Percentiles rank a stretch among this genome's conserved stretches.
phyloP scores from a whole-genome alignment of 345 rosid species.

The Arabidopsis suecica region DNA sequence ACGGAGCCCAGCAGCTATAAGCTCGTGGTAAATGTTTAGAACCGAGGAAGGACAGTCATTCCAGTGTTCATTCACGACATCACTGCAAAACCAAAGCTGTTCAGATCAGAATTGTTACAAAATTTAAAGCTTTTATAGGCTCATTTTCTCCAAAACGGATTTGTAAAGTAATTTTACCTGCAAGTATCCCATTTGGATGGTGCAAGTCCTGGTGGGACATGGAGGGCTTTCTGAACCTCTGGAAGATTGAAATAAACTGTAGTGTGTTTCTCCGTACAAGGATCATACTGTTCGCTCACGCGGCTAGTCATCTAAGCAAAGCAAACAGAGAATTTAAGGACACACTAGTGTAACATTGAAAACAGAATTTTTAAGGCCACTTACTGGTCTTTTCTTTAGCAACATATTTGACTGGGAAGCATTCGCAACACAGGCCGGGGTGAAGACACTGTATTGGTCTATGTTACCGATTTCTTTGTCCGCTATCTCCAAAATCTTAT shows the following conservation, averaged over 20 bases:
- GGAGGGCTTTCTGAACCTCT: constrained; percentile 82
- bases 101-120: constrained; percentile 25
- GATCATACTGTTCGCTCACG: constrained; percentile 80
- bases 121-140: neutral
- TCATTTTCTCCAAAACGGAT: neutral
- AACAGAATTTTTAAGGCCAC: constrained; percentile 26
- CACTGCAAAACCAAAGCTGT: constrained; percentile 50
- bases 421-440: constrained; percentile 69
- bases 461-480: constrained; percentile 74
- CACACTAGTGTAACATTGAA: neutral
- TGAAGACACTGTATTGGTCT: constrained; percentile 87
- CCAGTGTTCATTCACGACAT: constrained; percentile 59
- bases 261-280: constrained; percentile 90
- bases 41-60: constrained; percentile 69
- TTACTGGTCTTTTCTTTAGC: constrained; percentile 66
- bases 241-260: constrained; percentile 78
- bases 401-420: constrained; percentile 60
- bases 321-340: constrained; percentile 12
- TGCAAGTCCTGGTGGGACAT: constrained; percentile 68
- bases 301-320: constrained; percentile 58
- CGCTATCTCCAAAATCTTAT: constrained; percentile 59
- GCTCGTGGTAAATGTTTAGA: constrained; percentile 79
- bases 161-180: constrained; percentile 57
- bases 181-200: constrained; percentile 87
- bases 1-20: constrained; percentile 74